Evolutionary conservation across 768 basidiomycete genomes (phyloP), one percentile per base, ranked within the genome.

Genomic region (Mycena filopes): DNA sequence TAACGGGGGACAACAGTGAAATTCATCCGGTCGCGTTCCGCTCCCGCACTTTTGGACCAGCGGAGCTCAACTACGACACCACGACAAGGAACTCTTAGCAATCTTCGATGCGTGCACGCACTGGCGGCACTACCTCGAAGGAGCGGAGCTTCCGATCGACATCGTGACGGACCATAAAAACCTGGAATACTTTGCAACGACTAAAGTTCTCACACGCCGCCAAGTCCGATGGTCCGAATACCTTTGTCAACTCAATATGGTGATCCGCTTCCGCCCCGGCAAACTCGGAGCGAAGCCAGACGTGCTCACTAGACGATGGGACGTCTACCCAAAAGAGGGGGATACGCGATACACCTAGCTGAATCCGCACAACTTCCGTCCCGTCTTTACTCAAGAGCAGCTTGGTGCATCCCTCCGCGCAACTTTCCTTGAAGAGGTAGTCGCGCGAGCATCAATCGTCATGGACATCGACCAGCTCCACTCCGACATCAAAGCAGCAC

Each of bases 31-130:
- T 79, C 18, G 70, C 72, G 0, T 79, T 73, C 63, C 63, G 51
- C 23, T 73, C 70, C 16, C 53, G 64, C 3, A 68, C 50, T 4
- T 60, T 75, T 16, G 55, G 28, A 13, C 23, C 65, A 1, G 63
- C 78, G 0, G 76, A 81, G 47, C 41, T 69, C 20, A 80, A 79
- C 66, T 80, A 81, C 67, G 70, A 75, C 49, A 74, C 74, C 71
- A 78, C 63, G 77, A 81, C 58, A 80, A 79, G 62, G 80, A 81
- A 60, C 62, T 79, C 2, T 66, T 80, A 1, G 79, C 78, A 6
- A 76, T 81, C 23, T 70, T 81, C n/a, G 55, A 71, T 28, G 41
- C 75, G 21, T 68, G 71, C 53, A 31, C 67, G 36, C 18, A 56
- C 20, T 72, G 73, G 73, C 56, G 60, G 8, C 57, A 69, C 29